Percentiles rank a stretch among this genome's conserved stretches.
Conservation (phyloP, 768 basidiomycete species). For the Rhodotorula kratochvilovae region DNA sequence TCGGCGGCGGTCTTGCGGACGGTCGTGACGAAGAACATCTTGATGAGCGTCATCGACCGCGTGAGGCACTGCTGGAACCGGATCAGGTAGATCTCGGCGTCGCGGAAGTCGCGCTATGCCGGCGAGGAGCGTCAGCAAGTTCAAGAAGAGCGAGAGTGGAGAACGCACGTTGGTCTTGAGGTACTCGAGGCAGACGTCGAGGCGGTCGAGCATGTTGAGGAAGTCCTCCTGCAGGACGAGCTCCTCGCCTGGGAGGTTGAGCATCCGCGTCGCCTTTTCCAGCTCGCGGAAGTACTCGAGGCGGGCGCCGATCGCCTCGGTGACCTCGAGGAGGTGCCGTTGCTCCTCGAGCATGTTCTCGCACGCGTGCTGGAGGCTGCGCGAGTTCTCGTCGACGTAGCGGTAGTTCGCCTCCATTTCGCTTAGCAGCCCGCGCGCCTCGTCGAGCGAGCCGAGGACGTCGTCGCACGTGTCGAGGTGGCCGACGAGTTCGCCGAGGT, state of each 20-base stretch:
- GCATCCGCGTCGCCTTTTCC: slow-evolving; percentile 83
- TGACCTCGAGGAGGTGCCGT: slow-evolving; percentile 71
- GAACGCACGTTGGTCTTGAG: slow-evolving; percentile 74
- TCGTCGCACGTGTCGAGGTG: slow-evolving; percentile 74
- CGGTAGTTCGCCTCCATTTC: slow-evolving; percentile 79
- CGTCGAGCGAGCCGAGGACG: slow-evolving; percentile 66
- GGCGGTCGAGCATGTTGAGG: slow-evolving; percentile 89
- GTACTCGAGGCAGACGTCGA: slow-evolving; percentile 90
- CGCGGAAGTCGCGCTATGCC: slow-evolving; percentile 83
- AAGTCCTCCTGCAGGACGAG: slow-evolving; percentile 88
- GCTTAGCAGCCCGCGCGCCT: slow-evolving; percentile 67
- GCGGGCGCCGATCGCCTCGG: slow-evolving; percentile 73
- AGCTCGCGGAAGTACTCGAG: slow-evolving; percentile 93
- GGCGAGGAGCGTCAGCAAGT: background rate
- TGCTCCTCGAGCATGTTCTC: slow-evolving; percentile 82
- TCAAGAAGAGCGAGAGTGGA: background rate
- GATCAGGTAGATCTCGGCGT: slow-evolving; percentile 89
- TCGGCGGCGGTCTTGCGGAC: slow-evolving; percentile 73
- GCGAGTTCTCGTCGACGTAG: slow-evolving; percentile 87
- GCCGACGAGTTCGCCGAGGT: slow-evolving; percentile 68
- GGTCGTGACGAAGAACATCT: slow-evolving; percentile 89
- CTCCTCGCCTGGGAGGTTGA: slow-evolving; percentile 88
- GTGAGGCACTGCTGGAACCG: slow-evolving; percentile 98
- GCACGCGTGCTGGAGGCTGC: slow-evolving; percentile 82
- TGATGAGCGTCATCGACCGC: slow-evolving; percentile 94